These are phyloP conservation scores for Lichtheimia hyalospora DNA, from an alignment of 371 early-diverging fungal genomes.

Conservation along the genomic window DNA sequence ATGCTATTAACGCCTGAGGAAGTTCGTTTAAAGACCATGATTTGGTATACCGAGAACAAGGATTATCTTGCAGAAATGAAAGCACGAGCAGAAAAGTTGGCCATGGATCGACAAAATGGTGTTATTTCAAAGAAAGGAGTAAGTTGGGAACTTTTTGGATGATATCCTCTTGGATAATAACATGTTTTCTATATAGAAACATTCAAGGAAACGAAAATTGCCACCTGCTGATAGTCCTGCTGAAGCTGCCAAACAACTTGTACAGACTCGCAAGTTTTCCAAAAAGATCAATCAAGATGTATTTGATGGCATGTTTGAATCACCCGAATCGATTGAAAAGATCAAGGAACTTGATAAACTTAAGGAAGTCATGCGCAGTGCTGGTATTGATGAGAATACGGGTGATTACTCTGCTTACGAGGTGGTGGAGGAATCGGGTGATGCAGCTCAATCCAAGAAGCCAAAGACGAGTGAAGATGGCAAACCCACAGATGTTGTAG, in stretches of 20 bases:
- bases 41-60: conserved; percentile 87
- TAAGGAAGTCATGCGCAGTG: conserved; percentile 11
- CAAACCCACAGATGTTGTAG: conserved; percentile 18
- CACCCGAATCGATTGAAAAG: conserved; percentile 45
- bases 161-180: neutral
- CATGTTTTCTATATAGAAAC: conserved; percentile 11
- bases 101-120: conserved; percentile 54
- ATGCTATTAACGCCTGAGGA: conserved; percentile 76
- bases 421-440: conserved; percentile 53
- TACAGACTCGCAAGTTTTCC: conserved; percentile 70
- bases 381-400: conserved; percentile 9
- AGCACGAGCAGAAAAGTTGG: conserved; percentile 42
- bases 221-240: conserved; percentile 56
- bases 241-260: conserved; percentile 76
- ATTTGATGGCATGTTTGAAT: conserved; percentile 73
- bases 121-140: conserved; percentile 42
- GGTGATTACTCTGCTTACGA: conserved; percentile 34
- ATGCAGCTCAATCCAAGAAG: conserved; percentile 18
- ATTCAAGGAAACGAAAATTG: conserved; percentile 33
- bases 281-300: conserved; percentile 91
- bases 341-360: conserved; percentile 38
- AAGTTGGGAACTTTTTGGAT: conserved; percentile 10
- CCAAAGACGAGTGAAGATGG: conserved; percentile 16
- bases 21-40: conserved; percentile 69
- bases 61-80: conserved; percentile 83